Base-by-base conservation (phyloP, 2,329 filamentous ascomycete genomes). In the Sphaerostilbella broomeana region DNA sequence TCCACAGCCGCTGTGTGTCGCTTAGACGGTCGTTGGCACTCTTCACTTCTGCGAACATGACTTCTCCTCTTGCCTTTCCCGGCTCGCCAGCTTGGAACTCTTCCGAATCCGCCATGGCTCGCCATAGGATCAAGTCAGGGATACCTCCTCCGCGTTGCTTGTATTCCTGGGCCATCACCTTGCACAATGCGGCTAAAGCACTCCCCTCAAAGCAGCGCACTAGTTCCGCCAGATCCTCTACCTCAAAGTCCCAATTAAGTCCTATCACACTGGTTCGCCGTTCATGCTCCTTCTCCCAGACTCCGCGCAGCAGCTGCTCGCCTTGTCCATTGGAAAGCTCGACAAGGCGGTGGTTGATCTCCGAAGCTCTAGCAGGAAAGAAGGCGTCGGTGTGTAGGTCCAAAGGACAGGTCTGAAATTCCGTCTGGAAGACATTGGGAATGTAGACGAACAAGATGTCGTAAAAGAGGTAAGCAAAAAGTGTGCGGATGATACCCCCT, bases 81-180 rank as follows among this genome's bases (percentile, higher is more conserved):
- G 59, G 47, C 31, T 48, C 39, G 49, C 47, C 42, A 49, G 47
- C 41, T 17, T 35, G 22, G 17, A 29, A 24, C n/a, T 32, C 27
- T 21, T 34, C 40, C n/a, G n/a, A 34, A 43, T 54, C 48, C 4
- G 53, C 46, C 36, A 54, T 48, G 22, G 38, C 32, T 52, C 79
- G 77, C 92, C 92, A 98, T 3, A 98, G 72, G 47, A 98, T 84
- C 47, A 98, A 65, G 68, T 98, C 92, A 4, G 92, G 92, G 45
- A 98, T 81, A 0, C 92, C 92, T 12, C 87, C 84, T 4, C 86
- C 86, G 35, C 92, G 70, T 51, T 86, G 81, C 47, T 79, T 77
- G 62, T 98, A 98, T 60, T 98, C 92, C 63, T 98, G 89, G 27
- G 87, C 89, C 73, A 97, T 80, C 27, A 97, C 87, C 61, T 90